Evolutionary conservation across 495 filamentous ascomycete genomes (phyloP).

Genomic region (Cladorrhinum samala): DNA sequence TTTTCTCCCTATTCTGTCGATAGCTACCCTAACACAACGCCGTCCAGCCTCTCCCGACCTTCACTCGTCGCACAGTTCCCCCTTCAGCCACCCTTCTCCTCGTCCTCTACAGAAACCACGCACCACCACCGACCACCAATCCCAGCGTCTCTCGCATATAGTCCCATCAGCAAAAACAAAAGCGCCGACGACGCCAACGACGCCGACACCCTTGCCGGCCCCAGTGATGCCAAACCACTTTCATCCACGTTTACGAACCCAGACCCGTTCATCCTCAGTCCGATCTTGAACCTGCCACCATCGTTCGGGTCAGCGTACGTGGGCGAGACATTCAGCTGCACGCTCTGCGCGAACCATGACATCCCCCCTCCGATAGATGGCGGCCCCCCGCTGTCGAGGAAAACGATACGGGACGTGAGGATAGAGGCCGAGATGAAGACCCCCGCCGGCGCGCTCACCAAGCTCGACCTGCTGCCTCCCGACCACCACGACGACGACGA

Average conservation of each 20-base stretch:
- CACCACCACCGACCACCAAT: conserved; percentile 21
- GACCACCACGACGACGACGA: conserved; percentile 2
- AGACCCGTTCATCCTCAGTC: conserved; percentile 42
- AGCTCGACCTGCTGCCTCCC: conserved; percentile 16
- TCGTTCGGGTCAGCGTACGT: conserved; percentile 93
- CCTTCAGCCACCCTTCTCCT: conserved; percentile 25
- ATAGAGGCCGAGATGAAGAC: conserved; percentile 95
- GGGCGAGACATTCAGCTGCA: conserved; percentile 90
- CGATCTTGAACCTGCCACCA: conserved; percentile 79
- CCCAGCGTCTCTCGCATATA: conserved; percentile 43
- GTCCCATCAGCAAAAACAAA: conserved; percentile 4
- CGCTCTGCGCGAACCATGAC: conserved; percentile 91
- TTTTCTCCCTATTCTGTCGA: no score
- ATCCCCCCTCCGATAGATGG: conserved; percentile 29
- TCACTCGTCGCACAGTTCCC: conserved; percentile 50
- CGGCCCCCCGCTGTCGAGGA: conserved; percentile 27
- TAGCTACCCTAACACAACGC: no score
- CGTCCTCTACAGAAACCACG: neutral
- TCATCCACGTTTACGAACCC: conserved; percentile 35
- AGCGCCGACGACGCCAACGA: neutral
- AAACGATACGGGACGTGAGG: conserved; percentile 63
- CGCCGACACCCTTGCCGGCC: neutral
- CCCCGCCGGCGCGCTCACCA: conserved; percentile 41
- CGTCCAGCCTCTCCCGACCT: conserved; percentile 41
- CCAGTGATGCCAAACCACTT: neutral